Conservation (phyloP, 164 flowering plant genomes). For the Nelumbo lutea region DNA sequence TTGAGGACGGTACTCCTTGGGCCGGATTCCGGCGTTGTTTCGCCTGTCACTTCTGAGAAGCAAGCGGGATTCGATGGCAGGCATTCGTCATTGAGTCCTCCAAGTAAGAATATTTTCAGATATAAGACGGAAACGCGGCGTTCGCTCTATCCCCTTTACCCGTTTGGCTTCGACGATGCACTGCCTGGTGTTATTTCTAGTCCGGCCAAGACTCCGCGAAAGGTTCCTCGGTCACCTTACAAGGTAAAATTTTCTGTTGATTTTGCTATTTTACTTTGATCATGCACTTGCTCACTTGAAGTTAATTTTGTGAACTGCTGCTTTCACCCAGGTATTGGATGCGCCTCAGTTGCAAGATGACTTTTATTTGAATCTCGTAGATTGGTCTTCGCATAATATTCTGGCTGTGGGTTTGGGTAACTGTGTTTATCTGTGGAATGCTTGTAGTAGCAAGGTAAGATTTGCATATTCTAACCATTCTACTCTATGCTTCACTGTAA, state of each 20-base stretch:
- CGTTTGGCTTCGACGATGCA: conserved; percentile 62
- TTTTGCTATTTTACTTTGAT: conserved; percentile 1
- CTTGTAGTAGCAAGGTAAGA: conserved; percentile 88
- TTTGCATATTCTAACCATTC: neutral
- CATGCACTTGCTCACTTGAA: neutral
- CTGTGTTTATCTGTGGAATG: conserved; percentile 97
- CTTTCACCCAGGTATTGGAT: conserved; percentile 65
- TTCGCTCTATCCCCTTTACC: conserved; percentile 52
- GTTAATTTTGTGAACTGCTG: neutral
- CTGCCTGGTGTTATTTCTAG: conserved; percentile 49
- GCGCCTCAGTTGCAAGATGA: conserved; percentile 98
- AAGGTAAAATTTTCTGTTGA: conserved; percentile 44
- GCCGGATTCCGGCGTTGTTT: conserved; percentile 33
- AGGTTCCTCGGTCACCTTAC: conserved; percentile 80
- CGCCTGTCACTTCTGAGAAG: conserved; percentile 63
- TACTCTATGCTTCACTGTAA: no score
- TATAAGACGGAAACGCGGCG: conserved; percentile 70
- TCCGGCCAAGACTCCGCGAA: conserved; percentile 71
- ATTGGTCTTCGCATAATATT: conserved; percentile 97
- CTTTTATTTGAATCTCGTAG: conserved; percentile 89
- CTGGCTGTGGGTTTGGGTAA: conserved; percentile 92
- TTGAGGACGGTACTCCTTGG: conserved; percentile 68
- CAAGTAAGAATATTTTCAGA: conserved; percentile 70
- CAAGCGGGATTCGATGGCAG: conserved; percentile 10
- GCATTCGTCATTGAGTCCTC: conserved; percentile 20